These are phyloP conservation scores for Diaporthe australafricana DNA, from an alignment of 2,329 filamentous ascomycete genomes.

Conservation along the genomic window DNA sequence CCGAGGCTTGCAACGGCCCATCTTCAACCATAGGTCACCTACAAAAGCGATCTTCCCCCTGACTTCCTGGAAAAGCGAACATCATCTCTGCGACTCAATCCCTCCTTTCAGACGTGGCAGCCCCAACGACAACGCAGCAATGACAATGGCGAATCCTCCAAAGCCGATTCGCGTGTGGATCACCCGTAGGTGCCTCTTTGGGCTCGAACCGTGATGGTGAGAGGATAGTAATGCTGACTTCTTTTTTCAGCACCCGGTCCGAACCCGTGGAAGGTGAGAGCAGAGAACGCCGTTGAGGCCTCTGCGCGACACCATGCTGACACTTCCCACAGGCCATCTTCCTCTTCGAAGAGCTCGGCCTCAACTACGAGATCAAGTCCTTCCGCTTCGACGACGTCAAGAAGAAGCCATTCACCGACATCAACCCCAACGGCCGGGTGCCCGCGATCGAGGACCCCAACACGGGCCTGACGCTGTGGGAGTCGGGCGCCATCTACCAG, in stretches of 20 bases:
- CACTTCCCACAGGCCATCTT: slow-evolving; percentile 45
- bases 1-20: no score
- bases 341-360: slow-evolving; percentile 50
- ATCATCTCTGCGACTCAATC: no score
- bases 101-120: no score
- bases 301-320: slow-evolving; percentile 37
- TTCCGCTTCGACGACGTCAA: slow-evolving; percentile 43
- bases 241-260: neutral
- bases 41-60: no score
- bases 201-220: no score
- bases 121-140: no score
- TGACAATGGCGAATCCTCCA: no score
- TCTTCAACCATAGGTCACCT: no score
- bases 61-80: no score
- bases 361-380: slow-evolving; percentile 47
- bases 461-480: slow-evolving; percentile 46
- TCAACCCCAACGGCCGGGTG: slow-evolving; percentile 51
- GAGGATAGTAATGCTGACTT: no score
- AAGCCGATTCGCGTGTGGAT: slow-evolving; percentile 19
- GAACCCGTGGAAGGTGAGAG: slow-evolving; percentile 27
- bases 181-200: neutral
- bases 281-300: accelerated
- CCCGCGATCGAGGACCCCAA: slow-evolving; percentile 51
- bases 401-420: slow-evolving; percentile 41
- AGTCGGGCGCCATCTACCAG: slow-evolving; percentile 41